Percentiles rank a stretch among this genome's conserved stretches.
Evolutionary conservation across 768 basidiomycete genomes (phyloP).

Genomic region (Boletus huronensis): DNA sequence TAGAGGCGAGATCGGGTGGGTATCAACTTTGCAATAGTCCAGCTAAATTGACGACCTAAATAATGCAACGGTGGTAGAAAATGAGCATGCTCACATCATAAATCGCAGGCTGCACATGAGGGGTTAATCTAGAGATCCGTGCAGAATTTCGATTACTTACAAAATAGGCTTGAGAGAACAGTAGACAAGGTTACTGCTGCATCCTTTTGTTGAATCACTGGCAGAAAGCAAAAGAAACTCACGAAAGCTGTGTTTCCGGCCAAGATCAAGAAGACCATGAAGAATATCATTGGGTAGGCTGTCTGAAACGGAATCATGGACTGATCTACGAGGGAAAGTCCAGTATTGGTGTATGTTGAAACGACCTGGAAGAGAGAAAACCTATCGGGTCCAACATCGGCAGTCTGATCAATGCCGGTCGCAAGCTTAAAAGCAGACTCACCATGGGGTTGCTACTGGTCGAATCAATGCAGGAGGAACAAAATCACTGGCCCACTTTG

Average conservation of each 20-base stretch:
- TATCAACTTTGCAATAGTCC: conserved; percentile 63
- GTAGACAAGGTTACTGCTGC: background rate
- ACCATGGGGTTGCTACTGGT: conserved; percentile 65
- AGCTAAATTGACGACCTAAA: conserved; percentile 45
- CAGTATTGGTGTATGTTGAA: conserved; percentile 87
- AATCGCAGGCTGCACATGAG: conserved; percentile 61
- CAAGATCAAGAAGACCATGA: conserved; percentile 71
- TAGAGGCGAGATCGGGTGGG: conserved; percentile 55
- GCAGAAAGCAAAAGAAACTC: conserved; percentile 40
- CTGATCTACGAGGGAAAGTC: conserved; percentile 80
- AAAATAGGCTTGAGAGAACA: conserved; percentile 65
- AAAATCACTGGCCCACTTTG: conserved; percentile 60
- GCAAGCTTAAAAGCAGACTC: conserved; percentile 7
- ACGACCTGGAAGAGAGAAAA: conserved; percentile 82
- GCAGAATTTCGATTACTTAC: conserved; percentile 45
- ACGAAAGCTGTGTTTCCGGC: conserved; percentile 95
- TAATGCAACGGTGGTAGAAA: background rate
- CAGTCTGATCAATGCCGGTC: background rate
- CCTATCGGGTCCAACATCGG: conserved; percentile 39
- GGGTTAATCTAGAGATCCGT: background rate
- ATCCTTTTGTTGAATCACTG: background rate
- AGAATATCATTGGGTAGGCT: conserved; percentile 77
- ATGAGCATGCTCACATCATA: conserved; percentile 57
- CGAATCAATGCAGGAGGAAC: conserved; percentile 54
- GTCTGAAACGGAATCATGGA: conserved; percentile 91